Evolutionary conservation across 1,284 basidiomycete genomes (phyloP).

Genomic region (Cryptococcus amylolentus): DNA sequence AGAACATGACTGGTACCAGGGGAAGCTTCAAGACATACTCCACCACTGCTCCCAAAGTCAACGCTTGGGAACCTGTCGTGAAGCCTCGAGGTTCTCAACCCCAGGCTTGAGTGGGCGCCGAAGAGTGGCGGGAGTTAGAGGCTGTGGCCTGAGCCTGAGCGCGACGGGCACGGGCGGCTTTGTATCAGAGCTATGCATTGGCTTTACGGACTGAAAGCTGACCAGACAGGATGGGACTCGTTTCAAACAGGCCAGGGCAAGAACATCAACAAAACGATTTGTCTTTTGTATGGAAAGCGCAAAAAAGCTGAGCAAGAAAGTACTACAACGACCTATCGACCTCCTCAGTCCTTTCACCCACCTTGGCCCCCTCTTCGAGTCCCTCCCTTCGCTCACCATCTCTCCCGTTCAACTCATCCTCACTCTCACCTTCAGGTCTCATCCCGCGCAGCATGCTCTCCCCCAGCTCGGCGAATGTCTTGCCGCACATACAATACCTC

Average conservation of each 20-base stretch:
- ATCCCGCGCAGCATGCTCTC: conserved; percentile 30
- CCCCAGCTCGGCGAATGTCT: conserved; percentile 35
- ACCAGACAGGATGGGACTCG: not conserved
- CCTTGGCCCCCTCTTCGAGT: not conserved
- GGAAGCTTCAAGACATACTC: conserved; percentile 85
- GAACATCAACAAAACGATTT: no score
- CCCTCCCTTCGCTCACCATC: not conserved
- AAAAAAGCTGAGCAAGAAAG: no score
- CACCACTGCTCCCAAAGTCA: conserved; percentile 74
- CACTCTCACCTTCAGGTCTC: conserved; percentile 20
- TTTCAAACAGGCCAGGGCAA: no score
- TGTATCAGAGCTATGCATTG: not conserved
- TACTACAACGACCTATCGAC: not conserved
- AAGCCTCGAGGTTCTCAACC: conserved; percentile 33
- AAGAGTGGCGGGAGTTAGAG: not conserved
- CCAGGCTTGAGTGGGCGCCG: not conserved
- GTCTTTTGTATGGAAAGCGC: no score
- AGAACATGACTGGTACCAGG: conserved; percentile 86
- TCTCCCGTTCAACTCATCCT: conserved; percentile 7
- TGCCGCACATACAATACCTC: conserved; percentile 32
- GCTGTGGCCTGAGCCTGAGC: not conserved
- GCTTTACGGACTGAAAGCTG: not conserved
- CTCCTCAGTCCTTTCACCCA: not conserved
- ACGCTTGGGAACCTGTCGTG: conserved; percentile 76
- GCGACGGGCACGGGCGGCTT: not conserved